phyloP scores from a whole-genome alignment of 2,329 filamentous ascomycete species.

The Aspergillus fructus region DNA sequence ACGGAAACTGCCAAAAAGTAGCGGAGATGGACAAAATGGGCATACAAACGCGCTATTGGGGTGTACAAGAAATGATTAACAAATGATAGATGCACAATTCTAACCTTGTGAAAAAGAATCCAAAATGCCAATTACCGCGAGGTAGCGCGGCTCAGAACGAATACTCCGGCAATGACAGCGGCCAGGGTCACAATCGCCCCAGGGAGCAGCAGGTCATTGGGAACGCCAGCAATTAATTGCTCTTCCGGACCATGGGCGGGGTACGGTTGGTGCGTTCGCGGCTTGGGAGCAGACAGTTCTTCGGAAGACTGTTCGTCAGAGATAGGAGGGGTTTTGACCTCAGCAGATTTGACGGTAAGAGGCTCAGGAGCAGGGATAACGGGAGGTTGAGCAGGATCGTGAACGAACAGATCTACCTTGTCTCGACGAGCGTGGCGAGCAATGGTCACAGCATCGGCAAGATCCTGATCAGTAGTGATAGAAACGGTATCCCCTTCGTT shows the following conservation, averaged over 20 bases:
- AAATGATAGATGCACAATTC: conserved; percentile 12
- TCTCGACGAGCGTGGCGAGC: conserved; percentile 75
- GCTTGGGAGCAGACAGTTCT: conserved; percentile 42
- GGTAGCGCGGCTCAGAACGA: conserved; percentile 73
- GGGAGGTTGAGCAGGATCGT: conserved; percentile 87
- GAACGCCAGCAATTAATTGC: conserved; percentile 84
- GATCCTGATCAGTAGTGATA: conserved; percentile 91
- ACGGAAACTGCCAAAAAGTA: conserved; percentile 23
- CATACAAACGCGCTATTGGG: conserved; percentile 11
- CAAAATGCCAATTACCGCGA: conserved; percentile 37
- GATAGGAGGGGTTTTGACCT: conserved; percentile 40
- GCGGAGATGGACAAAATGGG: conserved; percentile 14
- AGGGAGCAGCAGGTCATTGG: conserved; percentile 89
- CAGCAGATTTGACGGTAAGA: conserved; percentile 54
- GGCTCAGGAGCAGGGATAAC: conserved; percentile 66
- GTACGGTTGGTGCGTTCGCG: conserved; percentile 39
- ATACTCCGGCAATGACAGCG: conserved; percentile 90
- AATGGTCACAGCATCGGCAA: conserved; percentile 83
- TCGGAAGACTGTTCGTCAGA: conserved; percentile 56
- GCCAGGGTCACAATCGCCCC: conserved; percentile 95
- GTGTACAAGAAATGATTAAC: conserved; percentile 8
- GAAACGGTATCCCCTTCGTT: conserved; percentile 96
- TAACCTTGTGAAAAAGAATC: background rate
- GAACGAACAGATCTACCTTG: conserved; percentile 96
- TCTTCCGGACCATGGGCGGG: conserved; percentile 59